phyloP scores from a whole-genome alignment of 306 rosid genomes.

The Acacia crassicarpa region DNA sequence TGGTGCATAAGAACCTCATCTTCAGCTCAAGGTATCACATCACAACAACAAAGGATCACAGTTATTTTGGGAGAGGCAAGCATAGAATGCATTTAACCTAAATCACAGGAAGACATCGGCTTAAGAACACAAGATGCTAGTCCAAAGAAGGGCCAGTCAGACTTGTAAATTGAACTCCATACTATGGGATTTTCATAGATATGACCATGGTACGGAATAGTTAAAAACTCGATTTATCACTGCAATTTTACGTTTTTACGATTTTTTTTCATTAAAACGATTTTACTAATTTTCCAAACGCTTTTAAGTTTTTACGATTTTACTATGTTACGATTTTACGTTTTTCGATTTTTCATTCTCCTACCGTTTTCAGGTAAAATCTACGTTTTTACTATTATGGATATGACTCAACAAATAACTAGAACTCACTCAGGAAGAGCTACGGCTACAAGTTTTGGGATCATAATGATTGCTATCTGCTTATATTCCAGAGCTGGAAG shows the following conservation, averaged over 20 bases:
- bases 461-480: not conserved
- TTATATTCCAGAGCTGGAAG: not conserved
- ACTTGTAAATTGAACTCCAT: constrained; percentile 7
- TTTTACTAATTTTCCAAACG: too few relatives aligned
- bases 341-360: too few relatives aligned
- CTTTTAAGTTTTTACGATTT: too few relatives aligned
- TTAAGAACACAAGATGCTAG: not conserved
- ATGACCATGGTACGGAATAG: too few relatives aligned
- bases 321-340: too few relatives aligned
- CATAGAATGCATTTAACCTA: not conserved
- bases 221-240: too few relatives aligned
- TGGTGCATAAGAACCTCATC: not conserved
- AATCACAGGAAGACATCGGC: not conserved
- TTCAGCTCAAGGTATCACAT: not conserved
- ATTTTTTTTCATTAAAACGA: too few relatives aligned
- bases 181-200: not conserved
- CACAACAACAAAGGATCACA: not conserved
- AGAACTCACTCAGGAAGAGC: not conserved
- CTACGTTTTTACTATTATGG: too few relatives aligned
- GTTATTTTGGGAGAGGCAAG: not conserved
- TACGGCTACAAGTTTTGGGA: not conserved
- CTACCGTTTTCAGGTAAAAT: too few relatives aligned
- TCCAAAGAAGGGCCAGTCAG: not conserved
- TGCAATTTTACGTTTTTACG: too few relatives aligned
- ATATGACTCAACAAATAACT: not conserved